Conservation (phyloP, 1,284 basidiomycete genomes). For the Malassezia sp. region DNA sequence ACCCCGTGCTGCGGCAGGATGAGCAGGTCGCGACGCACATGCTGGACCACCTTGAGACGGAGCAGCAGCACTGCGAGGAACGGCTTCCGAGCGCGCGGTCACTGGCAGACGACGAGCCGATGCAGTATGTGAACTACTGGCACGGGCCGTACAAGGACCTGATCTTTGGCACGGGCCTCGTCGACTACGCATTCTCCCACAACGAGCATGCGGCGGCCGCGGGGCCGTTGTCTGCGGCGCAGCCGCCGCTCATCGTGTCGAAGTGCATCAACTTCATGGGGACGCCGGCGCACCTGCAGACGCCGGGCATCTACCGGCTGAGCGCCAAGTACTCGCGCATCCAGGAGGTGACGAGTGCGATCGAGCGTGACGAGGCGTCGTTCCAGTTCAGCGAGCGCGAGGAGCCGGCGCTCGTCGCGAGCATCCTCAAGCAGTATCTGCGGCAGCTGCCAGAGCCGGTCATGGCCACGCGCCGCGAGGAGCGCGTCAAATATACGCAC, state of each 20-base stretch:
- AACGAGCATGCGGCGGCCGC: too few relatives aligned
- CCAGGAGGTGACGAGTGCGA: conserved; percentile 71
- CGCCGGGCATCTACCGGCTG: conserved; percentile 57
- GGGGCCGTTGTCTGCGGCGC: too few relatives aligned
- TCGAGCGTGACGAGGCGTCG: conserved; percentile 75
- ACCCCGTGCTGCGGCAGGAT: conserved; percentile 31
- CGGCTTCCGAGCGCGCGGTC: conserved; percentile 47
- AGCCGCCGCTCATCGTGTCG: conserved; percentile 64
- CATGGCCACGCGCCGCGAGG: conserved; percentile 71
- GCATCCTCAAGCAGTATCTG: conserved; percentile 81
- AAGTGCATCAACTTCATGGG: conserved; percentile 79
- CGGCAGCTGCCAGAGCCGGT: conserved; percentile 84
- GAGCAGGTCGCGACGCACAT: conserved; percentile 61
- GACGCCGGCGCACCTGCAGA: conserved; percentile 58
- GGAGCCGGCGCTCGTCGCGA: conserved; percentile 79
- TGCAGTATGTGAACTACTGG: conserved; percentile 60
- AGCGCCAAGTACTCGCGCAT: conserved; percentile 69
- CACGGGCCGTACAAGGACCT: conserved; percentile 68
- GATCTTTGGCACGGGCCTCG: conserved; percentile 80
- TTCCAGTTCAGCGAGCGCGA: conserved; percentile 69
- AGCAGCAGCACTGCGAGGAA: conserved; percentile 53
- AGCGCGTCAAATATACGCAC: conserved; percentile 54
- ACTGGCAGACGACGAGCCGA: conserved; percentile 54
- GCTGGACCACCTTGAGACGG: conserved; percentile 58
- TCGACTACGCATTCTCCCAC: conserved; percentile 75